Evolutionary conservation across 257 asterid species (phyloP).

Genomic region (Solanum chiquidenum): DNA sequence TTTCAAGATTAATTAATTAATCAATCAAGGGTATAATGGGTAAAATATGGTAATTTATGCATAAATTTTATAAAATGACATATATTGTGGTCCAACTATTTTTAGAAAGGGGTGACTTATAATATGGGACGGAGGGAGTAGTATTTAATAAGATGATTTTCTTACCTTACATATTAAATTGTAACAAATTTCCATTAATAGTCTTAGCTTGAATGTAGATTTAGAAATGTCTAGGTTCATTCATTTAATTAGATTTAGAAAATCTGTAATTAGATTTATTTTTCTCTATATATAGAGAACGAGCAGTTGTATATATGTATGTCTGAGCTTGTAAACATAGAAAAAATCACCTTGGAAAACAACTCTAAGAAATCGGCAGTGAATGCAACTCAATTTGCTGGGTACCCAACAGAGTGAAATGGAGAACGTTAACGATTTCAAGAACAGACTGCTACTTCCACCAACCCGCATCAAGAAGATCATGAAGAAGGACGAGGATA

Average conservation of each 20-base stretch:
- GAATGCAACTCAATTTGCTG: not conserved
- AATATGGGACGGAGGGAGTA: too few species aligned
- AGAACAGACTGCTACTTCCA: slow-evolving; percentile 63
- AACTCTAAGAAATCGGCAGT: not conserved
- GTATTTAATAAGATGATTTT: not conserved
- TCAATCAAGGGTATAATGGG: too few species aligned
- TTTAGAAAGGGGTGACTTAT: too few species aligned
- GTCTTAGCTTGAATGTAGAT: not conserved
- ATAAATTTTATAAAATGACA: too few species aligned
- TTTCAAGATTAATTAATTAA: too few species aligned
- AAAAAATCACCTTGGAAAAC: not conserved
- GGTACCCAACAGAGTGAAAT: not conserved
- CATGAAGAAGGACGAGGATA: slow-evolving; percentile 88
- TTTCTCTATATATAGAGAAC: not conserved
- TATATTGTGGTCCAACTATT: too few species aligned
- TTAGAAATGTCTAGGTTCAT: not conserved
- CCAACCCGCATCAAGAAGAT: slow-evolving; percentile 82
- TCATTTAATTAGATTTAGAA: not conserved
- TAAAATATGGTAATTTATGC: too few species aligned
- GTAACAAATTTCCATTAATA: not conserved
- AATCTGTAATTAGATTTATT: not conserved
- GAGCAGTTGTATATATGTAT: not conserved
- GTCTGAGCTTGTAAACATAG: not conserved
- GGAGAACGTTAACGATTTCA: slow-evolving; percentile 40
- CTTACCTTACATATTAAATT: not conserved